These are phyloP conservation scores for Polyplosphaeria fusca DNA, from an alignment of 495 filamentous ascomycete species.

Conservation along the genomic window DNA sequence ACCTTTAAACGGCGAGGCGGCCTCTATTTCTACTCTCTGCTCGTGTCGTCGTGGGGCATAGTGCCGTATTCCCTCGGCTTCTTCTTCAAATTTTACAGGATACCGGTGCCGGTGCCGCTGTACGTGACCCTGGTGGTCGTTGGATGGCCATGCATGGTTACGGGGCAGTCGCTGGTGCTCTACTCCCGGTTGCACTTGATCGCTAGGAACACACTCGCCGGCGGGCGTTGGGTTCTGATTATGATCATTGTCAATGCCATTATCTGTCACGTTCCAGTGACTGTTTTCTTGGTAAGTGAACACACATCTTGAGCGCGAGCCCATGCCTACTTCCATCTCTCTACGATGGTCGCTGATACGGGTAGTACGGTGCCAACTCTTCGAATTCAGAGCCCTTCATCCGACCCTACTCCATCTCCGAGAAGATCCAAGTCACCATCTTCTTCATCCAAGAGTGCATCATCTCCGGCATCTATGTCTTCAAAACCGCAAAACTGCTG, in stretches of 20 bases:
- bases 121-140: neutral
- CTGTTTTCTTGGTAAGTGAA: too few species aligned
- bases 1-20: constrained; percentile 6
- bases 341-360: too few species aligned
- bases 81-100: constrained; percentile 9
- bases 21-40: constrained; percentile 16
- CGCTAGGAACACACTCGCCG: neutral
- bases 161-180: constrained; percentile 28
- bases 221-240: constrained; percentile 4
- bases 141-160: constrained; percentile 17
- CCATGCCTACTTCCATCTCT: too few species aligned
- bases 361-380: too few species aligned
- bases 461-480: constrained; percentile 12
- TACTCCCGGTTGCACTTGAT: constrained; percentile 30
- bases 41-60: constrained; percentile 11
- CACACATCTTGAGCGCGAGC: too few species aligned
- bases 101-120: neutral
- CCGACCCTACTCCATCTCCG: constrained; percentile 1
- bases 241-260: constrained; percentile 7
- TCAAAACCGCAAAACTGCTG: neutral
- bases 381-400: neutral
- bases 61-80: constrained; percentile 9
- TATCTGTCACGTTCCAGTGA: constrained; percentile 4
- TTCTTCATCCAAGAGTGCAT: constrained; percentile 22
- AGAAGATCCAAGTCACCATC: constrained; percentile 5